Evolutionary conservation across 352 stramenopile genomes (phyloP), one percentile per base, ranked within the genome.

Genomic region (Aphanomyces euteiches): DNA sequence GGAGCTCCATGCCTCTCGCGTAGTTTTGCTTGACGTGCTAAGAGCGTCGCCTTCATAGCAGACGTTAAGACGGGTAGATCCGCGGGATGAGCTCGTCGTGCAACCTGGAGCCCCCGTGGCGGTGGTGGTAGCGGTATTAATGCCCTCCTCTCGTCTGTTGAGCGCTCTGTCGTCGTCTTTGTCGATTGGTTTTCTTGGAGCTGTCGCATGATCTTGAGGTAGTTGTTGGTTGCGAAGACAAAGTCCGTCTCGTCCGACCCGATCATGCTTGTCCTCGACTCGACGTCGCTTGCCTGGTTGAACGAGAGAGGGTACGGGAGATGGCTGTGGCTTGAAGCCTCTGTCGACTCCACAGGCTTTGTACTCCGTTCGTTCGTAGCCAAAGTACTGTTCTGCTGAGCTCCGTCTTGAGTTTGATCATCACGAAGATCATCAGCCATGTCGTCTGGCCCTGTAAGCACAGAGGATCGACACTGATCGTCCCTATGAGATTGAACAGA

Each of bases 241-340:
- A 36, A 61, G 8, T 70, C 64, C 10, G 64, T 70, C 47, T 70
- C 47, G 54, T 70, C 64, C 7, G 64, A 63, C 12, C 38, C 47
- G 28, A 19, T 69, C 28, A 61, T 63, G 48, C 64, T 70, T 7
- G 39, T 47, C 4, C 8, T n/a, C 36, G 64, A 70, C 21, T 64
- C 64, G 15, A 56, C 4, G 54, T 70, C 64, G 47, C 64, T 60
- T 5, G 37, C 17, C 15, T 58, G 45, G 19, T 63, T 61, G 37
- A 70, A 56, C 38, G 64, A 45, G 5, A 38, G 56, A 21, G 41
- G 38, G 17, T 66, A 66, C 15, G 57, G 57, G 5, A 36, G 28
- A 28, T 28, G 28, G 28, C 28, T 28, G 28, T 28, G 28, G 28
- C 28, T 28, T 28, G 28, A 28, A 28, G 28, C 28, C 28, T 28